Evolutionary conservation across 2,329 filamentous ascomycete species (phyloP).

Genomic region (Rosellinia necatrix): DNA sequence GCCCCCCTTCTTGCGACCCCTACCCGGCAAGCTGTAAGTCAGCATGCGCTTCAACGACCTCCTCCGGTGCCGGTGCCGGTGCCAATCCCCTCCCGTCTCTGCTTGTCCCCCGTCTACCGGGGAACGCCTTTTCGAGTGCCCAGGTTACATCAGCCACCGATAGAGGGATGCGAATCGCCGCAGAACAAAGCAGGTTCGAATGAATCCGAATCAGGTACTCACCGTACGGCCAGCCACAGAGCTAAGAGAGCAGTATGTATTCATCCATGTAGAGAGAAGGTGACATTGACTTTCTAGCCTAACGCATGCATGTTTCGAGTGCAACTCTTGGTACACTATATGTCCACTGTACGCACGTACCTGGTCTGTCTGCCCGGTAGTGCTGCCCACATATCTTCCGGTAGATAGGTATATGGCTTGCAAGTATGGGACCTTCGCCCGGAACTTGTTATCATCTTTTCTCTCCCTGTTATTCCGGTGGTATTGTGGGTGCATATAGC

Average conservation of each 20-base stretch:
- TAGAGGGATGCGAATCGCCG: too few species aligned
- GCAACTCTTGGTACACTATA: slow-evolving; percentile 1
- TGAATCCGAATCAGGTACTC: too few species aligned
- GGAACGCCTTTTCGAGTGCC: too few species aligned
- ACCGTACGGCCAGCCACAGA: too few species aligned
- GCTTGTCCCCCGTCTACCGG: too few species aligned
- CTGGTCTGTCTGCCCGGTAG: not conserved
- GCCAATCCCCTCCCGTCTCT: not conserved
- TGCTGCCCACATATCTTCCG: slow-evolving; percentile 1
- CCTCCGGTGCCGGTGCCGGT: not conserved
- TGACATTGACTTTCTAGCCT: slow-evolving; percentile 9
- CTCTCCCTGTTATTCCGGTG: slow-evolving; percentile 1
- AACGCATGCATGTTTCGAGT: slow-evolving; percentile 14
- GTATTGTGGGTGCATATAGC: slow-evolving; percentile 5
- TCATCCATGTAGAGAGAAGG: too few species aligned
- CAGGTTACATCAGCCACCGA: too few species aligned
- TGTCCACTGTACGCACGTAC: not conserved
- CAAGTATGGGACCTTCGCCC: slow-evolving; percentile 11
- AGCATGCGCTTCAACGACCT: not conserved
- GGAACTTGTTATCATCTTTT: slow-evolving; percentile 12
- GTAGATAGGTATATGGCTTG: slow-evolving; percentile 3
- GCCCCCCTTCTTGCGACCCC: not conserved
- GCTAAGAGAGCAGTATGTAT: too few species aligned
- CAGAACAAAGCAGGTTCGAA: too few species aligned
- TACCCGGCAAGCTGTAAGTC: not conserved